Percentiles rank a stretch among this genome's conserved stretches.
Evolutionary conservation across 257 asterid genomes (phyloP).

Genomic region (Parsonsia alboflavescens): DNA sequence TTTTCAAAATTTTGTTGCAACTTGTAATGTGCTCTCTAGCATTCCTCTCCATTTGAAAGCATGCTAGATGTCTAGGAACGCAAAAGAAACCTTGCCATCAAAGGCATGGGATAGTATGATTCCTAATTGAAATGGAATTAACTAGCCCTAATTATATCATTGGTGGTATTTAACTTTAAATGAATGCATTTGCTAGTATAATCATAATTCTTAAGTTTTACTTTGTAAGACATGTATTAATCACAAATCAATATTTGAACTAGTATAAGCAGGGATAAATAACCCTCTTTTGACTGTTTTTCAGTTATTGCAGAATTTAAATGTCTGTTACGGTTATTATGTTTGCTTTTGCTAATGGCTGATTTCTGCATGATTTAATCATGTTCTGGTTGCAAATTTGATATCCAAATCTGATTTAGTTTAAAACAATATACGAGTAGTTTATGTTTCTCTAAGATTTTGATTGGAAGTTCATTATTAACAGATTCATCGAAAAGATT

Average conservation of each 20-base stretch:
- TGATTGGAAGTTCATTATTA: background rate
- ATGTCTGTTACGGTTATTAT: background rate
- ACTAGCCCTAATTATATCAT: background rate
- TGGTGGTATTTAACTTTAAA: background rate
- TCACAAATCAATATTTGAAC: background rate
- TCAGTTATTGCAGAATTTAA: background rate
- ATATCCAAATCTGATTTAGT: background rate
- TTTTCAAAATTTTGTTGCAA: background rate
- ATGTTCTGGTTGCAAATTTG: background rate
- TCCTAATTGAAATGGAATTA: background rate
- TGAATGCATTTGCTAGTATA: background rate
- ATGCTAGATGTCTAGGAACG: background rate
- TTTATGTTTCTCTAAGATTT: too few relatives aligned
- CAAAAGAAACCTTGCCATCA: conserved; percentile 1
- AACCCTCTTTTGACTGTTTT: background rate
- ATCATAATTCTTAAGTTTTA: background rate
- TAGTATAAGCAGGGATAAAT: background rate
- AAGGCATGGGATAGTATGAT: too few relatives aligned
- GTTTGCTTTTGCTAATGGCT: background rate
- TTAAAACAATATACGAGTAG: background rate
- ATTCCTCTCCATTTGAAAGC: background rate
- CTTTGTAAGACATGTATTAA: background rate
- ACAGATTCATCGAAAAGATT: background rate
- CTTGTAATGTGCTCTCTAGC: background rate
- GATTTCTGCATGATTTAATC: background rate